Conservation (phyloP, 208 protist species). For the Porcisia hertigi region DNA sequence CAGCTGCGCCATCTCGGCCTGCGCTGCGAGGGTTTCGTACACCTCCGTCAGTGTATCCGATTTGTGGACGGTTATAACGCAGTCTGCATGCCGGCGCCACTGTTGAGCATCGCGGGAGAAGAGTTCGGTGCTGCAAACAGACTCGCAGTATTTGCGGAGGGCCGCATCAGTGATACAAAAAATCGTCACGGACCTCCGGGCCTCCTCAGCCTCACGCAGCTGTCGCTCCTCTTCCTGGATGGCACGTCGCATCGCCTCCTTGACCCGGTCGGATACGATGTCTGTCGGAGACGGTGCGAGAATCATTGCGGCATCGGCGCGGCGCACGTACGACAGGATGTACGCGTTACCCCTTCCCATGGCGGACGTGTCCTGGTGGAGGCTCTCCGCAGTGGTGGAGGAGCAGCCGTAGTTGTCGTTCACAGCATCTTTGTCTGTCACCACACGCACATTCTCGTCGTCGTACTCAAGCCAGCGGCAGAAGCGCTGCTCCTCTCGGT, state of each 20-base stretch:
- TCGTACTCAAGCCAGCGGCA: slow-evolving; percentile 88
- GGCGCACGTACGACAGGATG: slow-evolving; percentile 85
- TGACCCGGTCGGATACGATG: slow-evolving; percentile 61
- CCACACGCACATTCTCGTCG: slow-evolving; percentile 69
- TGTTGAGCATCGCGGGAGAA: slow-evolving; percentile 41
- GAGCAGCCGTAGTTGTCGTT: slow-evolving; percentile 67
- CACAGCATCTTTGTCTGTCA: slow-evolving; percentile 64
- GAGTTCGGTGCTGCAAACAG: slow-evolving; percentile 45
- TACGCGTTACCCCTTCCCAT: slow-evolving; percentile 61
- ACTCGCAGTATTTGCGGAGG: slow-evolving; percentile 36
- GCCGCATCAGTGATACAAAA: slow-evolving; percentile 62
- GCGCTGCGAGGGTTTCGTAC: slow-evolving; percentile 52
- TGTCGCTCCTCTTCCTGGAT: slow-evolving; percentile 60
- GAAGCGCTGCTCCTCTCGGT: slow-evolving; percentile 48
- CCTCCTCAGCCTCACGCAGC: slow-evolving; percentile 43
- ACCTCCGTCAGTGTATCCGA: slow-evolving; percentile 40
- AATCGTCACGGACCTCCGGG: slow-evolving; percentile 38
- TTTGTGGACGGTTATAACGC: slow-evolving; percentile 59
- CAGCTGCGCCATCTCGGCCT: slow-evolving; percentile 29
- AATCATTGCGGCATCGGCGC: slow-evolving; percentile 53
- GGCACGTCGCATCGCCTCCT: slow-evolving; percentile 50
- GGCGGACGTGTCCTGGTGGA: slow-evolving; percentile 17
- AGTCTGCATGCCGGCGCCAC: slow-evolving; percentile 33
- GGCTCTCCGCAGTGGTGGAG: slow-evolving; percentile 15
- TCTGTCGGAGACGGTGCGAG: slow-evolving; percentile 61